Evolutionary conservation across 1,284 basidiomycete species (phyloP).

Genomic region (Ceratobasidium sp.): DNA sequence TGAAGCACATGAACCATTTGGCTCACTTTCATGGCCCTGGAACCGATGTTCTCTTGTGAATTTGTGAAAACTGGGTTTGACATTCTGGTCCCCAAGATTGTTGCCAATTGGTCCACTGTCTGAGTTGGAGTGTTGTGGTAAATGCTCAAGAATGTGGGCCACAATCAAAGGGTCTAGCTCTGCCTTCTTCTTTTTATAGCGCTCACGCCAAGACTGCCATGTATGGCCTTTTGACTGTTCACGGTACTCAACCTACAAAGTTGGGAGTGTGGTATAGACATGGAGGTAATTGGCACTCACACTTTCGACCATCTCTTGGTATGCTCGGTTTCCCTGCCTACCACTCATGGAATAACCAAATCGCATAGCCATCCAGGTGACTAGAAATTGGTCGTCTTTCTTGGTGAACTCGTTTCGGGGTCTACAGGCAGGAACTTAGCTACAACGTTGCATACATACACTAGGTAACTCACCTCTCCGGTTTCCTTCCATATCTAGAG

Average conservation of each 20-base stretch:
- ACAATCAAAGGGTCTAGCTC: constrained; percentile 3
- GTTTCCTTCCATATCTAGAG: background rate
- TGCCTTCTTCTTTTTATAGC: constrained; percentile 5
- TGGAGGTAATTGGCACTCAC: background rate
- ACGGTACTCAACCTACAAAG: background rate
- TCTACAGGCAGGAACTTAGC: background rate
- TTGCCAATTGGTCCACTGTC: too few species aligned
- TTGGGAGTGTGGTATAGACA: background rate
- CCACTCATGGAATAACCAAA: background rate
- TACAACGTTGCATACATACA: too few species aligned
- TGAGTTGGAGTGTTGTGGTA: too few species aligned
- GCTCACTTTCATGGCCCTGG: too few species aligned
- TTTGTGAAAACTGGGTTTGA: too few species aligned
- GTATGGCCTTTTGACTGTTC: background rate
- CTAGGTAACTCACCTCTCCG: background rate
- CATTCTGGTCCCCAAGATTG: too few species aligned
- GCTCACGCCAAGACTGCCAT: constrained; percentile 28
- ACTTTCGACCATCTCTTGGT: background rate
- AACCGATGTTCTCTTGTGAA: too few species aligned
- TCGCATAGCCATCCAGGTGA: constrained; percentile 1
- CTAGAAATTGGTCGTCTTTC: constrained; percentile 1
- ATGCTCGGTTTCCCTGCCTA: constrained; percentile 2
- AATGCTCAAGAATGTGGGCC: background rate
- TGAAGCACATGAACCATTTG: too few species aligned
- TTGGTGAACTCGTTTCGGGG: constrained; percentile 11